These are phyloP conservation scores for Trapa incisa DNA, from an alignment of 345 rosid species.

Conservation along the genomic window DNA sequence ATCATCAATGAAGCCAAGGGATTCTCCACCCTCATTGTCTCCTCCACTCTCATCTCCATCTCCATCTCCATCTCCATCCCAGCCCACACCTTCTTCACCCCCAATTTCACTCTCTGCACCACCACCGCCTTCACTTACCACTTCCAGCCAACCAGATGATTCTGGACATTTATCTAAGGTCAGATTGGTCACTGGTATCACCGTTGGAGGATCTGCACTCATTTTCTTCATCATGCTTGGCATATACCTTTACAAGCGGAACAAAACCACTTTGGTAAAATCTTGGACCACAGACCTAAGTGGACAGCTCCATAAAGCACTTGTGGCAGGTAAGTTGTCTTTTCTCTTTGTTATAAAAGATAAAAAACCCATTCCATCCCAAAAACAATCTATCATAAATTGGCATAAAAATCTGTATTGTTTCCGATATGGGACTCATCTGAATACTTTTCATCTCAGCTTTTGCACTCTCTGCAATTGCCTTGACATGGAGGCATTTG, in stretches of 20 bases:
- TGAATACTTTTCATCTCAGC: not conserved
- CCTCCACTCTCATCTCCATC: too few species aligned
- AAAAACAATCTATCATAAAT: too few species aligned
- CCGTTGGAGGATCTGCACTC: conserved; percentile 25
- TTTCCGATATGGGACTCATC: too few species aligned
- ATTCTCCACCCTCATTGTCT: too few species aligned
- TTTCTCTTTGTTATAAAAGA: too few species aligned
- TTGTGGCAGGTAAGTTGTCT: conserved; percentile 46
- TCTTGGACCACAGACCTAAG: conserved; percentile 96
- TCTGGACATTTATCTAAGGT: not conserved
- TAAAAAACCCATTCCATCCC: too few species aligned
- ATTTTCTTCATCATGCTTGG: conserved; percentile 23
- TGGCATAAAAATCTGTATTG: too few species aligned
- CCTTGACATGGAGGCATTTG: not conserved
- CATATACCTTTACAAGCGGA: conserved; percentile 26
- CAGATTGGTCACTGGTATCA: conserved; percentile 19
- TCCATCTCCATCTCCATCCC: not conserved
- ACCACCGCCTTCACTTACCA: not conserved
- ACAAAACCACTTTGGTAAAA: conserved; percentile 50
- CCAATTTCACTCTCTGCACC: conserved; percentile 3
- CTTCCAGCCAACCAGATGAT: not conserved
- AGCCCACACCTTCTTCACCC: conserved; percentile 1
- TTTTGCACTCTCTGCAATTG: not conserved
- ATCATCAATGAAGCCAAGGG: too few species aligned
- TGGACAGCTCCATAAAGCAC: conserved; percentile 85